Conservation (phyloP, 2,329 filamentous ascomycete genomes). For the Sclerotinia sclerotiorum region DNA sequence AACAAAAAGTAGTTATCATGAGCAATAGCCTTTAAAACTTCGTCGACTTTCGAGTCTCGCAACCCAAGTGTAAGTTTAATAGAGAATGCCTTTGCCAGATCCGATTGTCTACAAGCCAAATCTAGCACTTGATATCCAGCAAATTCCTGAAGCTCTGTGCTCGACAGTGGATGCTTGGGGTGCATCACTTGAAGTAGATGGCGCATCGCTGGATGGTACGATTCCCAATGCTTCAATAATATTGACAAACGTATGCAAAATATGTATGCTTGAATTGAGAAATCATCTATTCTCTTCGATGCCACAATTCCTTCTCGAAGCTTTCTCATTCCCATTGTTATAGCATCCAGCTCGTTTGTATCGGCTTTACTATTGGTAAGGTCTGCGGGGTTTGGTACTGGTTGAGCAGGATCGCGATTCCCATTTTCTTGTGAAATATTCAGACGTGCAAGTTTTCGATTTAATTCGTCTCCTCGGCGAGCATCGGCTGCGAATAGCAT, state of each 20-base stretch:
- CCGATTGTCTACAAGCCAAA: constrained; percentile 77
- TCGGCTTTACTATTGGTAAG: constrained; percentile 23
- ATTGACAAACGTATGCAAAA: constrained; percentile 87
- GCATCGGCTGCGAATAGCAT: constrained; percentile 82
- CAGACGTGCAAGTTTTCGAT: constrained; percentile 68
- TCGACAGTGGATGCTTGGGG: constrained; percentile 63
- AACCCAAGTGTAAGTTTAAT: constrained; percentile 62
- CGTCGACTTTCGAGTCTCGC: constrained; percentile 66
- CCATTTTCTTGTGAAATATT: constrained; percentile 34
- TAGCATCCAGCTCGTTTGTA: constrained; percentile 38
- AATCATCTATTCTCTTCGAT: constrained; percentile 71
- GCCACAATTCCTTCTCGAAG: constrained; percentile 87
- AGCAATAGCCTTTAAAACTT: constrained; percentile 66
- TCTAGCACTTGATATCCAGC: constrained; percentile 82
- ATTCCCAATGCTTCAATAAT: constrained; percentile 77
- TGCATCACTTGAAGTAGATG: constrained; percentile 76
- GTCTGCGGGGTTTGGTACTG: constrained; percentile 23
- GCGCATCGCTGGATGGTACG: constrained; percentile 83
- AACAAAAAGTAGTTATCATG: constrained; percentile 83
- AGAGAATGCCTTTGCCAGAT: constrained; percentile 71
- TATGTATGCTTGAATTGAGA: constrained; percentile 85
- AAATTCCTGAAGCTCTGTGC: constrained; percentile 75
- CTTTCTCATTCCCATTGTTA: constrained; percentile 85
- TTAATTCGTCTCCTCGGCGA: constrained; percentile 69
- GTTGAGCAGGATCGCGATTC: constrained; percentile 33